A percentile compares a stretch with the other conserved stretches of the same genome.
phyloP scores from a whole-genome alignment of 1,284 basidiomycete species.

The Stygiomarasmius scandens region DNA sequence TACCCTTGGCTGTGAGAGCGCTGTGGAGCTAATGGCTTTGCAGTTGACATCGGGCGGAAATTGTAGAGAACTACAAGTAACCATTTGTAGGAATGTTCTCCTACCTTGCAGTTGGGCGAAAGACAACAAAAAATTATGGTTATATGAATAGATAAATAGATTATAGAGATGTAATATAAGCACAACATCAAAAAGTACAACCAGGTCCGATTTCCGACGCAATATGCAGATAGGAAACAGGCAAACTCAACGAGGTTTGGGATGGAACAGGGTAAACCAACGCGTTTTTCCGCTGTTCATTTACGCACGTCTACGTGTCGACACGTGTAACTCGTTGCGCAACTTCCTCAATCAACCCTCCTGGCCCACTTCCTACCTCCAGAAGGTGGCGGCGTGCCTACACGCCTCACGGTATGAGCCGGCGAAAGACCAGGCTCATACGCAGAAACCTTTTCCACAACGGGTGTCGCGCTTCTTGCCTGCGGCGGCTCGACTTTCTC shows the following conservation, averaged over 20 bases:
- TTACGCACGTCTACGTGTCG: too few relatives aligned
- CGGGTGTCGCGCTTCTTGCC: constrained; percentile 14
- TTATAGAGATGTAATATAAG: not conserved
- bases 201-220: not conserved
- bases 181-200: not conserved
- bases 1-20: too few relatives aligned
- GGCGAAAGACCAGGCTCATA: constrained; percentile 36
- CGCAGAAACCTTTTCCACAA: constrained; percentile 16
- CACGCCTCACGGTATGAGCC: constrained; percentile 40
- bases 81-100: too few relatives aligned
- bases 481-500: constrained; percentile 26
- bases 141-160: too few relatives aligned
- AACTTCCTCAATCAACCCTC: constrained; percentile 59
- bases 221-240: not conserved
- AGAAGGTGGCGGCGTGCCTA: constrained; percentile 33
- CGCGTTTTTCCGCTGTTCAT: too few relatives aligned
- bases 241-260: too few relatives aligned
- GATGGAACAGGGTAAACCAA: too few relatives aligned
- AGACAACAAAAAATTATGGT: too few relatives aligned
- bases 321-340: not conserved
- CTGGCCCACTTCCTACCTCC: constrained; percentile 69
- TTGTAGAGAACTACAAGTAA: too few relatives aligned
- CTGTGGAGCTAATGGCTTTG: too few relatives aligned
- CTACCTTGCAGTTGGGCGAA: too few relatives aligned
- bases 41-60: too few relatives aligned